Base-by-base conservation (phyloP, 2,329 filamentous ascomycete species). In the Nakataea oryzae region DNA sequence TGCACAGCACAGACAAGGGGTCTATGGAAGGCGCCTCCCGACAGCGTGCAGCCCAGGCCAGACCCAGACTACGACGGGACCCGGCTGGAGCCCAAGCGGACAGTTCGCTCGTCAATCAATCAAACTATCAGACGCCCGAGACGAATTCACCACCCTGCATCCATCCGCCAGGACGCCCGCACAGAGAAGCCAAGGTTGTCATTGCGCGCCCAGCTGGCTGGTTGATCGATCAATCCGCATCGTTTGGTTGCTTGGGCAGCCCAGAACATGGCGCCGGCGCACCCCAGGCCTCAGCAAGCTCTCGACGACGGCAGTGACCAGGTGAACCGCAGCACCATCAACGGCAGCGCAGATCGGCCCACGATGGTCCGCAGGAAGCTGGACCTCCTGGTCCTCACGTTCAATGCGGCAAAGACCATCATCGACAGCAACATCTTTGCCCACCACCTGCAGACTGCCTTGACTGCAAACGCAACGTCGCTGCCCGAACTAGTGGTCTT, bases 401-500 rank as follows among this genome's bases (percentile, higher is more conserved):
- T 95, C 79, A 97, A 97, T 72, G 96, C 91, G 70, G 93, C 83
- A 34, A 89, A 90, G 67, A 81, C 81, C 61, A 75, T 86, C 11
- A 85, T 96, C 69, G 81, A 93, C 67, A 79, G 86, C 27, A 78
- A 86, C 50, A 79, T 85, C 60, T 91, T 97, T 69, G 86, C 89
- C 17, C 76, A 82, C 13, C 86, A 92, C 69, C 78, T 96, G 66
- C 85, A 88, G 70, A 72, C 74, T 65, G 79, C 80, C 27, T 81
- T 95, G 62, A 74, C 72, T 64, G 73, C 79, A 64, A 79, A 79
- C 72, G 69, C 70, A 29, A 73, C 75, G 3, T 71, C 71, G 58
- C 70, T 86, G 65, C 82, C 81, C 9, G 80, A 84, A 63, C 65
- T 86, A 30, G 77, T 86, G 60, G 82, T 83, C 64, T 74, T 86